These are phyloP conservation scores for Lippia alba DNA, from an alignment of 305 asterid species.

Conservation along the genomic window DNA sequence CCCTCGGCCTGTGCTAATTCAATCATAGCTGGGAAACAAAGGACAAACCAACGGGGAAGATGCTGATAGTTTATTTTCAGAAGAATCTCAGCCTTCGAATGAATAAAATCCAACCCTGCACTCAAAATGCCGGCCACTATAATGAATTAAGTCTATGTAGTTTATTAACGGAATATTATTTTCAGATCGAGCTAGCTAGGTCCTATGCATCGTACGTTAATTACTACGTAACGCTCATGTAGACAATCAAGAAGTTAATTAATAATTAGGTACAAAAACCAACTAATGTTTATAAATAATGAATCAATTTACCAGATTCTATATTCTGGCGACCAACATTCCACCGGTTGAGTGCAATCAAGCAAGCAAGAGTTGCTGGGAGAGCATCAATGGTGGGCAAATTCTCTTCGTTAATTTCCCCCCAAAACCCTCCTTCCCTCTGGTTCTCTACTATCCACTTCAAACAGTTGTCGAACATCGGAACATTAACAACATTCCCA, in stretches of 20 bases:
- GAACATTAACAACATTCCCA: slow-evolving; percentile 18
- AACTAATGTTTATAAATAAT: too few relatives aligned
- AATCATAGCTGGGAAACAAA: slow-evolving; percentile 59
- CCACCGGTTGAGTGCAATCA: slow-evolving; percentile 51
- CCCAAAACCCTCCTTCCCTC: slow-evolving; percentile 63
- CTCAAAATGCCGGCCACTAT: background rate
- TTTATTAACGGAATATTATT: too few relatives aligned
- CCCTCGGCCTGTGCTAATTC: slow-evolving; percentile 48
- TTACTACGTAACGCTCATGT: too few relatives aligned
- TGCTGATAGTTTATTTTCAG: slow-evolving; percentile 32
- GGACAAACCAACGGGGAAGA: slow-evolving; percentile 57
- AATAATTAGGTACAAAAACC: too few relatives aligned
- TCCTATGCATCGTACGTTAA: too few relatives aligned
- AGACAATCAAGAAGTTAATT: too few relatives aligned
- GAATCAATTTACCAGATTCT: slow-evolving; percentile 39
- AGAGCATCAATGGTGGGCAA: slow-evolving; percentile 53
- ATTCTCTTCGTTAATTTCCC: slow-evolving; percentile 39
- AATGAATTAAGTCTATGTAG: too few relatives aligned
- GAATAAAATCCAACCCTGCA: slow-evolving; percentile 50
- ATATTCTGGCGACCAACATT: slow-evolving; percentile 37
- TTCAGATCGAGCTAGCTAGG: too few relatives aligned
- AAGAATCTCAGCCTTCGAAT: slow-evolving; percentile 40
- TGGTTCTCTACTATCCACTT: slow-evolving; percentile 63
- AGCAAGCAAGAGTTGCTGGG: slow-evolving; percentile 60
- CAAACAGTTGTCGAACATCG: slow-evolving; percentile 55